A percentile compares a stretch with the other conserved stretches of the same genome.
Evolutionary conservation across 129 eudicot species (phyloP).

Genomic region (Lactuca saligna): DNA sequence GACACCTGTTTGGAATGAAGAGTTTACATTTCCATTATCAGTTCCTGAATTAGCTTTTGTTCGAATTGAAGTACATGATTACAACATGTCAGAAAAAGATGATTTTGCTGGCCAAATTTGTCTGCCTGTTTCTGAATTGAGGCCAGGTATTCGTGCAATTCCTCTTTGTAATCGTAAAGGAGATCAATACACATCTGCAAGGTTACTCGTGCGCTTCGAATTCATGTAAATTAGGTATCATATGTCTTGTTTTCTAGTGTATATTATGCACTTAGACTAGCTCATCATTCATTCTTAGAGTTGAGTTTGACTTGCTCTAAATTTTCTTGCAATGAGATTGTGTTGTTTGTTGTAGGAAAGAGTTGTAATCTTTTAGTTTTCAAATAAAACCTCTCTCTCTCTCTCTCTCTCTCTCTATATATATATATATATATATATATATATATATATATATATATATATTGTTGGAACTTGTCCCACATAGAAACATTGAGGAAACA

Average conservation of each 20-base stretch:
- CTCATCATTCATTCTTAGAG: slow-evolving; percentile 18
- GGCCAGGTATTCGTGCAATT: slow-evolving; percentile 66
- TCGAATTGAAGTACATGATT: slow-evolving; percentile 73
- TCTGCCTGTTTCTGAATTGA: slow-evolving; percentile 73
- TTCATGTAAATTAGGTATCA: slow-evolving; percentile 27
- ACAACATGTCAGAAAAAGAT: slow-evolving; percentile 58
- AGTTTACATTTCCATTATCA: slow-evolving; percentile 67
- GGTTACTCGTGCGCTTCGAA: slow-evolving; percentile 76
- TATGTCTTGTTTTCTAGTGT: slow-evolving; percentile 1
- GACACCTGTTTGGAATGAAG: slow-evolving; percentile 84
- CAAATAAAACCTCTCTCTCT: slow-evolving; percentile 26
- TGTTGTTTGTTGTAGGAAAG: slow-evolving; percentile 28
- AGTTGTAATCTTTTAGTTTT: slow-evolving; percentile 24
- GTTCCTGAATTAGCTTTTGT: slow-evolving; percentile 82
- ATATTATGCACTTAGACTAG: slow-evolving; percentile 24
- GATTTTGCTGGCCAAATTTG: slow-evolving; percentile 88
- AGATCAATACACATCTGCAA: slow-evolving; percentile 51
- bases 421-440: too few species aligned
- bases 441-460: too few species aligned
- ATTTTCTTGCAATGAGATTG: slow-evolving; percentile 1
- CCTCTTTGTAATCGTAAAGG: slow-evolving; percentile 71
- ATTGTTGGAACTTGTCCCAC: too few species aligned
- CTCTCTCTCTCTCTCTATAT: too few species aligned
- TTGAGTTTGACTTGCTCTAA: slow-evolving; percentile 15
- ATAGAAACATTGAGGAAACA: too few species aligned